These are phyloP conservation scores for Trichosporon sp. DNA, from an alignment of 1,284 basidiomycete species.

Conservation along the genomic window DNA sequence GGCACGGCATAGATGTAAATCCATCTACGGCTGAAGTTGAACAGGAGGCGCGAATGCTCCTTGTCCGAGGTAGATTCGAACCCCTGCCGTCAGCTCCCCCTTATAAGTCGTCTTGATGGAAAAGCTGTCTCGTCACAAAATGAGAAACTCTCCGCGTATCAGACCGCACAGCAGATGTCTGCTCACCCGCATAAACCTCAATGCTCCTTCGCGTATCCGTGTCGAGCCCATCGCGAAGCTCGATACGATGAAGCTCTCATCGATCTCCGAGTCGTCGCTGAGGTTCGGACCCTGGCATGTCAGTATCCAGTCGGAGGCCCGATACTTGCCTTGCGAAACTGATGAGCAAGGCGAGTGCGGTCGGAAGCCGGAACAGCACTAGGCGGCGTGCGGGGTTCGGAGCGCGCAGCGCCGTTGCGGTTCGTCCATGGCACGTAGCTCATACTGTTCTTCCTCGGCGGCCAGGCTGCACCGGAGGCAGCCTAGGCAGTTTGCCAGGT, in stretches of 20 bases:
- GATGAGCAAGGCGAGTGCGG: constrained; percentile 13
- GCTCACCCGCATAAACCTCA: constrained; percentile 8
- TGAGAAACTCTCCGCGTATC: no score
- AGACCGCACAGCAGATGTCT: no score
- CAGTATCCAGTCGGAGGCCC: not conserved
- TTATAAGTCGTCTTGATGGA: no score
- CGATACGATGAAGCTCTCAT: constrained; percentile 2
- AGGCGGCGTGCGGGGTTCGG: not conserved
- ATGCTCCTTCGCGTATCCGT: not conserved
- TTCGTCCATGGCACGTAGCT: not conserved
- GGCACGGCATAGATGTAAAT: constrained; percentile 15
- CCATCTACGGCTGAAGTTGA: constrained; percentile 21
- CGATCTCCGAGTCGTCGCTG: constrained; percentile 11
- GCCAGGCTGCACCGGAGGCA: not conserved
- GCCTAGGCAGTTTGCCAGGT: not conserved
- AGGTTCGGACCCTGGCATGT: not conserved
- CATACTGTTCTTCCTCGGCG: not conserved
- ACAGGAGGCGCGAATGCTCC: constrained; percentile 12
- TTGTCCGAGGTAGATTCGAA: constrained; percentile 4
- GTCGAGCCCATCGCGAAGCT: constrained; percentile 11
- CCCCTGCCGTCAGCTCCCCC: constrained; percentile 12
- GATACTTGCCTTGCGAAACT: constrained; percentile 11
- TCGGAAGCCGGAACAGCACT: constrained; percentile 5
- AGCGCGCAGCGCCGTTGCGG: not conserved
- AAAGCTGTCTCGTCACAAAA: no score